Evolutionary conservation across 768 basidiomycete species (phyloP), one percentile per base, ranked within the genome.

Genomic region (Mycena metata): DNA sequence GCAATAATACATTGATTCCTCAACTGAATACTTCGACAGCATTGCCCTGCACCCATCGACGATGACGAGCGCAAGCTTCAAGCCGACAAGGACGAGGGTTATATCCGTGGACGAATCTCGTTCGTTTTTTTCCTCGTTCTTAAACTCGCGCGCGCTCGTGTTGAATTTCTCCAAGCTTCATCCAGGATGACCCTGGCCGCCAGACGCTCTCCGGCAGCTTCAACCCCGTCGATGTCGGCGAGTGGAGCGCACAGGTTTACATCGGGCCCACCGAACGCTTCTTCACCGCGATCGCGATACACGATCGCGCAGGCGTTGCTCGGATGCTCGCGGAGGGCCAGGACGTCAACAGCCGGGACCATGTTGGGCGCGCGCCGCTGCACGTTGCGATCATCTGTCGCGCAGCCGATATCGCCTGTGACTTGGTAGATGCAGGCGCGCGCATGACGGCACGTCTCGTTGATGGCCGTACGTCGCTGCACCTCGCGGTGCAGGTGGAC

Each of bases 161-260:
- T 30, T 59, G 45, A 59, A 62, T 26, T 19, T 9, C 19, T 8
- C 13, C 64, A 4, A 89, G 88, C 42, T 90, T 89, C 75, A 85
- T 90, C 21, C 76, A 86, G 69, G 86, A 89, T 59, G 84, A 90
- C 67, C 89, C 88, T 3, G 88, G 88, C 0, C 86, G 88, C 12
- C 89, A 90, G 74, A 85, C 78, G 43, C 84, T 90, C 45, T 85
- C 88, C 0, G 89, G 89, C 1, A 87, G 86, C 72, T 90, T 90
- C 81, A 86, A 88, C 60, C 89, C 89, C 0, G 90, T 90, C 73
- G 89, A 91, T 67, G 86, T 84, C 15, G 88, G 88, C 13, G 88
- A 90, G 80, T 91, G 89, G 90, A 83, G 84, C 64, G 87, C 82
- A 39, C 86, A 88, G 68, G 88, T 86, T 11, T 91, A 90, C 74